phyloP scores from a whole-genome alignment of 768 basidiomycete species.

The Agrocybe pediades region DNA sequence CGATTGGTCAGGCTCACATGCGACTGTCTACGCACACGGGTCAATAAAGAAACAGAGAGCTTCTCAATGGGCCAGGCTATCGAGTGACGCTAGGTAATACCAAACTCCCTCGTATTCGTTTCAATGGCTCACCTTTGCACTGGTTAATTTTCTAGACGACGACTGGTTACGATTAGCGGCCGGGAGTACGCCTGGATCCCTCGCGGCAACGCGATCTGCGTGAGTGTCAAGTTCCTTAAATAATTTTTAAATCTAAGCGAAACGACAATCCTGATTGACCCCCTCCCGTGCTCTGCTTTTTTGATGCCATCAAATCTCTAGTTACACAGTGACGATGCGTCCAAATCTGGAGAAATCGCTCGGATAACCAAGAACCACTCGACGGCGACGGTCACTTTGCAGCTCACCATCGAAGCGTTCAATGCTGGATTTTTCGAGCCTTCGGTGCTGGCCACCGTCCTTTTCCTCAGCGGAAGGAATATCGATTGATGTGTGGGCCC shows the following conservation, averaged over 20 bases:
- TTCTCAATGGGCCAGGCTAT: conserved; percentile 45
- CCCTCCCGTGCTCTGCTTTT: conserved; percentile 10
- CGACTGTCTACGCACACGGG: conserved; percentile 38
- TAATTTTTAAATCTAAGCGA: neutral
- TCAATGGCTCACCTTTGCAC: neutral
- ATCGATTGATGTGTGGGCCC: conserved; percentile 37
- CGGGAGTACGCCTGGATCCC: conserved; percentile 43
- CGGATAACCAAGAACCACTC: conserved; percentile 35
- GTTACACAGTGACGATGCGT: conserved; percentile 24
- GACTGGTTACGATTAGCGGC: conserved; percentile 41
- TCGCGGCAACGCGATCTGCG: conserved; percentile 23
- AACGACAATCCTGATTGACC: neutral
- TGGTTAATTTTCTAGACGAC: conserved; percentile 23
- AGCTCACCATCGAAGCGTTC: conserved; percentile 47
- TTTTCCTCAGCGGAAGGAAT: conserved; percentile 49
- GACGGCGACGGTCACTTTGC: conserved; percentile 36
- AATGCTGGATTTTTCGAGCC: conserved; percentile 46
- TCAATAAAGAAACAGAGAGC: conserved; percentile 34
- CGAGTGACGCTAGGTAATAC: conserved; percentile 39
- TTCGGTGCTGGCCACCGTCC: conserved; percentile 44
- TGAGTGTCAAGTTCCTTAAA: conserved; percentile 12
- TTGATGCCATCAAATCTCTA: conserved; percentile 19
- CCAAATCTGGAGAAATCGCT: conserved; percentile 25
- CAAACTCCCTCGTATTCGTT: conserved; percentile 16
- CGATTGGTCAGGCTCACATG: conserved; percentile 37